These are phyloP conservation scores for Chaetomiaceae sp. DNA, from an alignment of 2,329 filamentous ascomycete species.

Conservation along the genomic window DNA sequence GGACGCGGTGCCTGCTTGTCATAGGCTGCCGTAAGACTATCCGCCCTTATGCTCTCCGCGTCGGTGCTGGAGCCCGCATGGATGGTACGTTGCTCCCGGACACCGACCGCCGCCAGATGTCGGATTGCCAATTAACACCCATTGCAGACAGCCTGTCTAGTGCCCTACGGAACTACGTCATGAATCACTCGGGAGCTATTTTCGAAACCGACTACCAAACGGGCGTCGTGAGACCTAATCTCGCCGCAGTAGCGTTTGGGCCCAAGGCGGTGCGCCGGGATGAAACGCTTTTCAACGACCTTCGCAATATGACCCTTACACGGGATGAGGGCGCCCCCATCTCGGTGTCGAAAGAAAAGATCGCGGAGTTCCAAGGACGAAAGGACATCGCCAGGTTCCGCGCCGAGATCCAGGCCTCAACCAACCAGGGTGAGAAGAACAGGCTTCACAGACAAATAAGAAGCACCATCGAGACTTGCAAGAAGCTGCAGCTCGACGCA, in stretches of 20 bases:
- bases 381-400: conserved; percentile 11
- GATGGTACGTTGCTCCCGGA: conserved; percentile 13
- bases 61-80: conserved; percentile 12
- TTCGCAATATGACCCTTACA: conserved; percentile 12
- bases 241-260: conserved; percentile 9
- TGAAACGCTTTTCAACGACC: conserved; percentile 15
- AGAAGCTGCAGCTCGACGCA: conserved; percentile 10
- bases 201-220: conserved; percentile 13
- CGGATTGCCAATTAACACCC: neutral
- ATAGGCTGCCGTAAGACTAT: conserved; percentile 8
- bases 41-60: conserved; percentile 14
- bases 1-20: conserved; percentile 6
- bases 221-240: conserved; percentile 10
- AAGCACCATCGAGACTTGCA: conserved; percentile 8
- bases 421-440: conserved; percentile 11
- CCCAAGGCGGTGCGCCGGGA: conserved; percentile 2
- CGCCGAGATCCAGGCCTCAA: conserved; percentile 3
- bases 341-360: conserved; percentile 7
- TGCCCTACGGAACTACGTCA: conserved; percentile 16
- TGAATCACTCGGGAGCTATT: conserved; percentile 7
- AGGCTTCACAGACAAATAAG: conserved; percentile 10
- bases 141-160: conserved; percentile 8
- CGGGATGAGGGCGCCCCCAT: conserved; percentile 11
- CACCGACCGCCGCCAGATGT: neutral
- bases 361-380: conserved; percentile 13